phyloP scores from a whole-genome alignment of 225 moss, liverwort and hornwort genomes.

The Thuidium tamariscinum region DNA sequence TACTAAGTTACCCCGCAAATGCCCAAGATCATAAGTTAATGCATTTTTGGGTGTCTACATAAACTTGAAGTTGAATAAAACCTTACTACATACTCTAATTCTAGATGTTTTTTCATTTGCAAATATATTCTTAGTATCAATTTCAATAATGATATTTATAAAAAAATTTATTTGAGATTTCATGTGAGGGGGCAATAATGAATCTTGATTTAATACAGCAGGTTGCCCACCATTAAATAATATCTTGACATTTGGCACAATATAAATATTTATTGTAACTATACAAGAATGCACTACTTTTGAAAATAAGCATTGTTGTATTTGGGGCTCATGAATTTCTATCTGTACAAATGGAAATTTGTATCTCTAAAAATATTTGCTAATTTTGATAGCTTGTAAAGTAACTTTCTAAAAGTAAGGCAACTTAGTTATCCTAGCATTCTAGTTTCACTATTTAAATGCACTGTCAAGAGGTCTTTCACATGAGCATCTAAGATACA shows the following conservation, averaged over 20 bases:
- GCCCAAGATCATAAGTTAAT: neutral
- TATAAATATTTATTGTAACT: neutral
- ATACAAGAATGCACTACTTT: neutral
- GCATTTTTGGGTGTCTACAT: neutral
- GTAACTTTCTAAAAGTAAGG: accelerated
- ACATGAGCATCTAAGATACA: accelerated
- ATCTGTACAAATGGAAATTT: neutral
- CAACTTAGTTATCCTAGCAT: neutral
- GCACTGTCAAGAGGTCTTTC: accelerated
- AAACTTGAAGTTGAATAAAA: neutral
- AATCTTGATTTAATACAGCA: neutral
- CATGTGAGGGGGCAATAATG: accelerated
- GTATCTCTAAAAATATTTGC: neutral
- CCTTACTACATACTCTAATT: neutral
- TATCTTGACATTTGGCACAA: neutral
- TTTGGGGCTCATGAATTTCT: no score
- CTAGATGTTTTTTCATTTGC: neutral
- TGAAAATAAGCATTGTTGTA: neutral
- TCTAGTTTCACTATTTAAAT: neutral
- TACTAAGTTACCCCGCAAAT: neutral
- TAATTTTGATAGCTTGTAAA: neutral
- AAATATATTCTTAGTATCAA: neutral
- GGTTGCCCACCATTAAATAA: no score
- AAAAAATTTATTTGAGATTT: neutral
- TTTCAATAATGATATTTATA: accelerated